Percentiles rank a stretch among this genome's conserved stretches.
These are phyloP conservation scores for Blastosporella zonata DNA, from an alignment of 1,284 basidiomycete genomes.

Conservation along the genomic window DNA sequence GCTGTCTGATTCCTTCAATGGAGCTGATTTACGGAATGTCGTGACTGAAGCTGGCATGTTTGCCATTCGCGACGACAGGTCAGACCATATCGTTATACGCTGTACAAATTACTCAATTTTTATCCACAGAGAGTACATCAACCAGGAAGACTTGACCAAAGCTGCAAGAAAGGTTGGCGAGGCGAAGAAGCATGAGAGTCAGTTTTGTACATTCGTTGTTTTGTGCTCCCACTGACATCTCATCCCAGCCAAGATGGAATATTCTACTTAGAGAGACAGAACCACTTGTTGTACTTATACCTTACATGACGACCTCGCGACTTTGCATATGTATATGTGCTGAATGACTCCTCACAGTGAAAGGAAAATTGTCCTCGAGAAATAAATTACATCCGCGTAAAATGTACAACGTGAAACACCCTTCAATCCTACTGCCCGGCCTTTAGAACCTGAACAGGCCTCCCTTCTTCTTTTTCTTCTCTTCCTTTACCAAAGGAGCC, in stretches of 20 bases:
- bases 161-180: conserved; percentile 97
- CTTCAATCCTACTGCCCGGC: not conserved
- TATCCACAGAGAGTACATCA: conserved; percentile 72
- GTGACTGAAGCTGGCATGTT: conserved; percentile 99
- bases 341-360: not conserved
- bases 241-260: conserved; percentile 46
- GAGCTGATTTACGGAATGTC: conserved; percentile 94
- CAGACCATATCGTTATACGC: conserved; percentile 20
- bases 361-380: conserved; percentile 6
- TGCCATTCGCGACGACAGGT: conserved; percentile 94
- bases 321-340: not conserved
- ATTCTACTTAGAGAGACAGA: conserved; percentile 32
- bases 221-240: conserved; percentile 8
- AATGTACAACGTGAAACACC: conserved; percentile 8
- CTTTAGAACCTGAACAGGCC: conserved; percentile 67
- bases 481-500: conserved; percentile 42
- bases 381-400: conserved; percentile 18
- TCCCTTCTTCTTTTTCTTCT: conserved; percentile 79
- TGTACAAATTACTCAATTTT: not conserved
- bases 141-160: conserved; percentile 96
- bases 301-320: not conserved
- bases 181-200: conserved; percentile 94
- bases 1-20: conserved; percentile 92
- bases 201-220: conserved; percentile 28
- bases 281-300: conserved; percentile 11